Percentiles rank a stretch among this genome's conserved stretches.
These are phyloP conservation scores for Venturia nashicola DNA, from an alignment of 2,329 filamentous ascomycete species.

Conservation along the genomic window DNA sequence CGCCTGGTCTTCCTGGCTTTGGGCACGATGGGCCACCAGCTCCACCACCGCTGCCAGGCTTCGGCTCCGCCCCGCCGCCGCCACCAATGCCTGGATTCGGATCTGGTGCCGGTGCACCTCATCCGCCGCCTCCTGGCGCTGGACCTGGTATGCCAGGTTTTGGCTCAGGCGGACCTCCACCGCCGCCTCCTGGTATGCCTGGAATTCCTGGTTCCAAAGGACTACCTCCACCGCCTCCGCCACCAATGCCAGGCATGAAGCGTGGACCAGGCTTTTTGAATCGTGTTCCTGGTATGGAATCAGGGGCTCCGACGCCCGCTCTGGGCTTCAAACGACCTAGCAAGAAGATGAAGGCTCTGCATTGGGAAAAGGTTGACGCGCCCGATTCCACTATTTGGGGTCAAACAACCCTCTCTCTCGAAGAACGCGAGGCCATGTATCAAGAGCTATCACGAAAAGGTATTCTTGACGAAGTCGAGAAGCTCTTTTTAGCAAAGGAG, in stretches of 20 bases:
- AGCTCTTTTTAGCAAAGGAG: constrained; percentile 94
- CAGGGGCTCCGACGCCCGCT: constrained; percentile 43
- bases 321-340: constrained; percentile 79
- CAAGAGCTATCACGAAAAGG: constrained; percentile 85
- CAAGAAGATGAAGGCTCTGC: constrained; percentile 98
- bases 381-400: constrained; percentile 91
- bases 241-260: constrained; percentile 45
- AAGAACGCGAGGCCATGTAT: constrained; percentile 92
- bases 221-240: constrained; percentile 51
- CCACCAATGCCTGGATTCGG: constrained; percentile 29
- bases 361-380: constrained; percentile 97
- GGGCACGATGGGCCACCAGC: constrained; percentile 21
- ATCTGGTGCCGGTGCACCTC: constrained; percentile 26
- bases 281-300: constrained; percentile 31
- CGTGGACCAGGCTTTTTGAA: constrained; percentile 59
- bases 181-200: constrained; percentile 26
- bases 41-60: constrained; percentile 30
- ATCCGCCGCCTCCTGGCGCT: constrained; percentile 30
- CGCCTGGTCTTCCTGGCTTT: constrained; percentile 16
- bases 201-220: constrained; percentile 24
- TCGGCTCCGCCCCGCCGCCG: constrained; percentile 28
- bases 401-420: constrained; percentile 63
- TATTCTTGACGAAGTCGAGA: constrained; percentile 94
- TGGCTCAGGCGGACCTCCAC: constrained; percentile 25
- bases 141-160: constrained; percentile 29